These are phyloP conservation scores for Rhizomucor pusillus DNA, from an alignment of 371 early-diverging fungal species.

Conservation along the genomic window DNA sequence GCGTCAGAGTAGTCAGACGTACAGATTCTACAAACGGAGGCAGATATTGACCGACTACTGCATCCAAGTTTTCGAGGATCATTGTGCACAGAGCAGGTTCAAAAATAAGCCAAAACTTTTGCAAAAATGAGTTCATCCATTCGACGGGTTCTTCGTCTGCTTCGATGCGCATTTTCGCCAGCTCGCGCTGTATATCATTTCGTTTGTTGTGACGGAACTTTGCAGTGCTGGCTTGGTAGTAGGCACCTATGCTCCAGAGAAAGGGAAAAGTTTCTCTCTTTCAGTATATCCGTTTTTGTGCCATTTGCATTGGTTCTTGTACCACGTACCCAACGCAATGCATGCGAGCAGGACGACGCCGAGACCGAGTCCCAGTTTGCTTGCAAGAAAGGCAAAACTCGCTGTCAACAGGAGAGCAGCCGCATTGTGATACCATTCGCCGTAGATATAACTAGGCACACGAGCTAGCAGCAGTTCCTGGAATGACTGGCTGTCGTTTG, in stretches of 20 bases:
- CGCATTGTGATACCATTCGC: slow-evolving; percentile 38
- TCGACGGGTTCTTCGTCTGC: slow-evolving; percentile 81
- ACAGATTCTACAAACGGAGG: slow-evolving; percentile 91
- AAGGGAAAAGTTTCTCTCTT: not conserved
- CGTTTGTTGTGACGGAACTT: slow-evolving; percentile 62
- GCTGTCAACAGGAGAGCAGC: slow-evolving; percentile 29
- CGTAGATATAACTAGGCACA: slow-evolving; percentile 11
- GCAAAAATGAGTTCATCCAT: slow-evolving; percentile 93
- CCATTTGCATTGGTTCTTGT: too few species aligned
- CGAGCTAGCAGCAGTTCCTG: slow-evolving; percentile 4
- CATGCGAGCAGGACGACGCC: slow-evolving; percentile 38
- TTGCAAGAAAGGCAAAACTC: slow-evolving; percentile 27
- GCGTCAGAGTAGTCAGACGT: slow-evolving; percentile 89
- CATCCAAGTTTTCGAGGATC: slow-evolving; percentile 73
- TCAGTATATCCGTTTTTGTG: slow-evolving; percentile 2
- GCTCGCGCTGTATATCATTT: slow-evolving; percentile 69
- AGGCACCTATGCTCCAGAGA: slow-evolving; percentile 47
- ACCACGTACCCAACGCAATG: slow-evolving; percentile 40
- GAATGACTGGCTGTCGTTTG: not conserved
- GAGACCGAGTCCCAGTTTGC: slow-evolving; percentile 40
- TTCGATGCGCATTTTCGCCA: slow-evolving; percentile 46
- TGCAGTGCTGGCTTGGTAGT: slow-evolving; percentile 62
- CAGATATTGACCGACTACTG: slow-evolving; percentile 71
- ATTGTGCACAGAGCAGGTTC: slow-evolving; percentile 88
- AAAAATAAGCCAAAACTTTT: slow-evolving; percentile 90